phyloP scores from a whole-genome alignment of 176 grass and related monocot genomes.

The Zea luxurians region DNA sequence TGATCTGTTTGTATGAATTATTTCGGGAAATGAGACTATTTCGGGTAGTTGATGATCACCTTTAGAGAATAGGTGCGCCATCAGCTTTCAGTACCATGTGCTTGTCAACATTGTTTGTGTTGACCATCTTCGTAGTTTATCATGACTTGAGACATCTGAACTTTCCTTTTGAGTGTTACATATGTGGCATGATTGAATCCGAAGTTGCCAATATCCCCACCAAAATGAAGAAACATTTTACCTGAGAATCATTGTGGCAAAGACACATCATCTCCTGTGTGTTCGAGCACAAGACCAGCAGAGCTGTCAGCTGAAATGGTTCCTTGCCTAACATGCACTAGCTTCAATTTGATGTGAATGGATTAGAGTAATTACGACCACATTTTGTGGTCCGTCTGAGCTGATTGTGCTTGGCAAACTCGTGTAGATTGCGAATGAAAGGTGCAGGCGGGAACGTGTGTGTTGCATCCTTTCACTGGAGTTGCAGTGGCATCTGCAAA shows the following conservation, averaged over 20 bases:
- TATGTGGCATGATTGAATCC: conserved; percentile 8
- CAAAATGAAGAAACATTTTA: conserved; percentile 23
- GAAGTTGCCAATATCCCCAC: neutral
- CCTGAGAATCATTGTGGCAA: neutral
- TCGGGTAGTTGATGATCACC: conserved; percentile 46
- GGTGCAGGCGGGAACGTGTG: conserved; percentile 52
- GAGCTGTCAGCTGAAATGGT: neutral
- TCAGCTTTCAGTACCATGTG: conserved; percentile 54
- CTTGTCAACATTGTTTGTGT: conserved; percentile 13
- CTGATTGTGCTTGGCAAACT: neutral
- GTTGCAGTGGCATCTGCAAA: conserved; percentile 68
- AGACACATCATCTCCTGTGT: neutral
- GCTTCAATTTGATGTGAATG: no score
- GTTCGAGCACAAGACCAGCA: neutral
- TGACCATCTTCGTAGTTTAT: conserved; percentile 28
- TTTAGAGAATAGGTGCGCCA: conserved; percentile 41
- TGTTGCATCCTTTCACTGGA: conserved; percentile 56
- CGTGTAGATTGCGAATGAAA: conserved; percentile 59
- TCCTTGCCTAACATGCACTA: neutral
- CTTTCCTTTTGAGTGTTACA: conserved; percentile 22
- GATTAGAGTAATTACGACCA: no score
- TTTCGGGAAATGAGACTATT: conserved; percentile 6
- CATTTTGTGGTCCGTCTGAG: no score
- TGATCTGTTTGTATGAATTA: conserved; percentile 19
- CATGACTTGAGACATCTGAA: conserved; percentile 39